phyloP scores from a whole-genome alignment of 225 moss, liverwort and hornwort species.

The Pseudoscleropodium purum region DNA sequence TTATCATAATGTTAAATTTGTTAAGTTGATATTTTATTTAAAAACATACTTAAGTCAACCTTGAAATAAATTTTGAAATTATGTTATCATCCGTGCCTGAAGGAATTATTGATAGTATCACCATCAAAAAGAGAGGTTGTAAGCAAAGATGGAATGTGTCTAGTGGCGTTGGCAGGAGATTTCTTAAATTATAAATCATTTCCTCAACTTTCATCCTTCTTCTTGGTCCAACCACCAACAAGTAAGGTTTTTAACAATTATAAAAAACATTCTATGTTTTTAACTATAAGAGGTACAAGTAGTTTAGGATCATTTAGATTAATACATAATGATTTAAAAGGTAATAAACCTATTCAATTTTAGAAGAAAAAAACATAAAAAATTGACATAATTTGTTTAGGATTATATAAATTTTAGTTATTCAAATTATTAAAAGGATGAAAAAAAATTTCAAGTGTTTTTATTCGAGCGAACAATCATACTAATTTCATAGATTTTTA shows the following conservation, averaged over 20 bases:
- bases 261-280: neutral
- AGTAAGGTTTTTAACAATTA: neutral
- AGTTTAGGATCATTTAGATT: neutral
- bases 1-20: neutral
- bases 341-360: too few relatives aligned
- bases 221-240: neutral
- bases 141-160: neutral
- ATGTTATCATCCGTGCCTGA: neutral
- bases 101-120: conserved; percentile 2
- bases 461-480: neutral
- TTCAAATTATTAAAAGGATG: neutral
- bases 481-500: neutral
- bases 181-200: conserved; percentile 22
- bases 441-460: neutral
- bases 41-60: neutral
- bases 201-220: neutral
- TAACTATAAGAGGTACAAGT: neutral
- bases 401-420: too few relatives aligned
- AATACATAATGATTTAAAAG: too few relatives aligned
- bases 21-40: too few relatives aligned
- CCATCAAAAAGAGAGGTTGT: neutral
- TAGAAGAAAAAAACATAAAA: neutral
- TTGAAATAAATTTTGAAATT: neutral
- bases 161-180: neutral
- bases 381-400: fast-evolving